Evolutionary conservation across 768 basidiomycete genomes (phyloP).

Genomic region (Boletus rufocinnamomeus): DNA sequence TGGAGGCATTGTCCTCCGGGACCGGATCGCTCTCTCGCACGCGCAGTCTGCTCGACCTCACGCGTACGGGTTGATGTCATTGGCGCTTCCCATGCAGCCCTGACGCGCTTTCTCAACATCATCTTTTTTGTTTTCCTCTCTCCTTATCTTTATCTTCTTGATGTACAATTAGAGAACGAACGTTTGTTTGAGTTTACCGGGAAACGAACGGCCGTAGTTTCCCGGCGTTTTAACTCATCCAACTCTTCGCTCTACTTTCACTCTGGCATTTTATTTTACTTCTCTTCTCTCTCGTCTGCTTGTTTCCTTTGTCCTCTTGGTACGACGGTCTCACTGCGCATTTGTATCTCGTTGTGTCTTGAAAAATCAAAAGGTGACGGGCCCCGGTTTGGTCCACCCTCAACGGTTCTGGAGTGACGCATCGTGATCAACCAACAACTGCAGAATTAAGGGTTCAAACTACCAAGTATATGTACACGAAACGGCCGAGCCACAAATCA

Average conservation of each 20-base stretch:
- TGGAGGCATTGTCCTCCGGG: background rate
- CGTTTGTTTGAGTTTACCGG: slow-evolving; percentile 1
- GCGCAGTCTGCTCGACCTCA: slow-evolving; percentile 4
- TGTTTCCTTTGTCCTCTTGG: background rate
- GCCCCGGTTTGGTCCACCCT: background rate
- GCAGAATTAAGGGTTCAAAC: background rate
- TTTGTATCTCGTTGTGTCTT: background rate
- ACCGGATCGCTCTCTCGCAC: slow-evolving; percentile 1
- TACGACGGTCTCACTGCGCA: slow-evolving; percentile 3
- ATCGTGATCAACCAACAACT: background rate
- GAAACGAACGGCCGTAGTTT: slow-evolving; percentile 11
- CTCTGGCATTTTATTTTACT: background rate
- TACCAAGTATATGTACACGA: background rate
- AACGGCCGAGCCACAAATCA: background rate
- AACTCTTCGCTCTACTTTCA: background rate
- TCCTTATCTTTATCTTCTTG: background rate
- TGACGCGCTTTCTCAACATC: background rate
- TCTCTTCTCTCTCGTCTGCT: background rate
- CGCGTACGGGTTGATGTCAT: background rate
- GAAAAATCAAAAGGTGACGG: slow-evolving; percentile 4
- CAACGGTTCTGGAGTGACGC: background rate
- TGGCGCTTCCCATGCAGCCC: background rate
- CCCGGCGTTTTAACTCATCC: background rate
- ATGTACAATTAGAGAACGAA: slow-evolving; percentile 1
- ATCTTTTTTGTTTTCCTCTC: background rate